Base-by-base conservation (phyloP, 2,329 filamentous ascomycete species). In the Pseudogymnoascus sp. region DNA sequence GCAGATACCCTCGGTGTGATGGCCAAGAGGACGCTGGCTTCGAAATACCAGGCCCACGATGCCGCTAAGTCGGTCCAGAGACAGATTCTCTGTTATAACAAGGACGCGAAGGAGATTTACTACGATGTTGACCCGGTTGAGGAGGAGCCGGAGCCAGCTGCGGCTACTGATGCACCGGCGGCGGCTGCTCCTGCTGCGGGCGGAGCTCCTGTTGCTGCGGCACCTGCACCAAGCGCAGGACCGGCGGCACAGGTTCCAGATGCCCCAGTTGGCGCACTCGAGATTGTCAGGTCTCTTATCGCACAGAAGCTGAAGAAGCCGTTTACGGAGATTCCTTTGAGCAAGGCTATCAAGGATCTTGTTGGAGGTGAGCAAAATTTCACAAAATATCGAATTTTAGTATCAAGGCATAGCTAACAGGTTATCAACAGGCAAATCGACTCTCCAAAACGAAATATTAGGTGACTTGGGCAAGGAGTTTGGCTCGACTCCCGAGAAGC, bases 71-170 rank as follows among this genome's bases (percentile, higher is more conserved):
- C 93, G 6, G 88, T 97, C 44, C 92, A 97, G 78, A 86, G 94
- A 74, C 93, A 97, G 76, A 97, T 99, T 74, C 84, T 99, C 62
- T 97, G 94, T 81, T 99, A 97, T 81, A 97, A 96, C 82, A 99
- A 99, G 77, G 94, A 99, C 73, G 89, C 92, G 62, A 97, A 97
- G 76, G 94, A 99, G 76, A 99, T 99, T 67, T 99, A 99, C 81
- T 99, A 99, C 77, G 93, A 97, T 73, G 92, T 96, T 47, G 94
- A 99, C 72, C 94, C 94, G 0, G 81, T 96, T 31, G 91, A 95
- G 71, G 94, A 99, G 62, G 94, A 97, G 76, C 83, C 88, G 54
- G 88, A 88, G 71, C 79, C 86, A 64, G 73, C 82, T 60, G 73
- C 79, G 13, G 72, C 75, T 21, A 66, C 72, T 44, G 68, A 77